Conservation (phyloP, 805 yeast species). For the Yamadazyma scolyti region DNA sequence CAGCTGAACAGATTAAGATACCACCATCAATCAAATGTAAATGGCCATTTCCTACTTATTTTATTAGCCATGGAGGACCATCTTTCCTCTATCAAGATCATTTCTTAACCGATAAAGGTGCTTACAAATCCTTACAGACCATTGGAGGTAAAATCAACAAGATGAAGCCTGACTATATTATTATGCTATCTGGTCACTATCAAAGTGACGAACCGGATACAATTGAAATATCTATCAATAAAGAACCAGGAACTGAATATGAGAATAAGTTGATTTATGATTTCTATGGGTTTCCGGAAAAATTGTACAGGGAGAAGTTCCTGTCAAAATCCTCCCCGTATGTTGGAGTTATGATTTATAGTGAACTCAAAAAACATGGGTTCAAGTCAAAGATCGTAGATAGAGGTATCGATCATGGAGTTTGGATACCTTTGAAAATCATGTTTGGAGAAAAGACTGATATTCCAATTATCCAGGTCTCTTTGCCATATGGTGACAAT, state of each 20-base stretch:
- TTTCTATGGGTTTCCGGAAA: slow-evolving; percentile 66
- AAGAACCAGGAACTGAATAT: slow-evolving; percentile 1
- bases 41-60: slow-evolving; percentile 53
- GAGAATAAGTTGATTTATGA: slow-evolving; percentile 65
- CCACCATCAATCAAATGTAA: slow-evolving; percentile 8
- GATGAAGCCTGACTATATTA: slow-evolving; percentile 61
- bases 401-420: slow-evolving; percentile 83
- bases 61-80: slow-evolving; percentile 84
- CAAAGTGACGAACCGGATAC: slow-evolving; percentile 41
- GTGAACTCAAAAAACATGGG: slow-evolving; percentile 39
- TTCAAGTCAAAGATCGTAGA: slow-evolving; percentile 40
- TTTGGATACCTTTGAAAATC: slow-evolving; percentile 75
- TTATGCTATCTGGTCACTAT: slow-evolving; percentile 80
- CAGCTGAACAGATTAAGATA: background rate
- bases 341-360: slow-evolving; percentile 44
- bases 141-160: slow-evolving; percentile 51
- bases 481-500: slow-evolving; percentile 36
- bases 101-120: slow-evolving; percentile 56
- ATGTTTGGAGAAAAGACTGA: slow-evolving; percentile 51
- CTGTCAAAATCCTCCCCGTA: slow-evolving; percentile 43
- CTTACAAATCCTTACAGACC: slow-evolving; percentile 47
- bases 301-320: slow-evolving; percentile 62
- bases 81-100: slow-evolving; percentile 60
- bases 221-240: slow-evolving; percentile 42
- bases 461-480: slow-evolving; percentile 49